Evolutionary conservation across 2,329 filamentous ascomycete genomes (phyloP).

Genomic region (Onygenales sp.): DNA sequence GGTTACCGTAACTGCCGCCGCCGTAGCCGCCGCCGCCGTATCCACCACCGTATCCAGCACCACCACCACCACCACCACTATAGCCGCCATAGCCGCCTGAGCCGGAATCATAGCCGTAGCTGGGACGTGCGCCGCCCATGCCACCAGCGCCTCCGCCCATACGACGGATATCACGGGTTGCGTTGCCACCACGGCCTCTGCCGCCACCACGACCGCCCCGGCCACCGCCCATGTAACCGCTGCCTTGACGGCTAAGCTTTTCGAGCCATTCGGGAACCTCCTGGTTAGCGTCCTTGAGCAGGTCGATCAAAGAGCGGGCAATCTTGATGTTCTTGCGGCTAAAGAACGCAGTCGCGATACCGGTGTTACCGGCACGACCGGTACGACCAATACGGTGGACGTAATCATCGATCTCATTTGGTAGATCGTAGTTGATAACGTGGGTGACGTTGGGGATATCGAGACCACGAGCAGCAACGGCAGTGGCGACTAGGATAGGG

Average conservation of each 20-base stretch:
- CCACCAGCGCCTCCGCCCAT: constrained; percentile 28
- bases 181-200: constrained; percentile 51
- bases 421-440: constrained; percentile 99
- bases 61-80: constrained; percentile 17
- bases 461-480: constrained; percentile 81
- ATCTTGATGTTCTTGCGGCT: constrained; percentile 94
- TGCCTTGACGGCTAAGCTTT: constrained; percentile 91
- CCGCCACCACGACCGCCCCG: constrained; percentile 54
- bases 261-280: constrained; percentile 91
- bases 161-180: constrained; percentile 87
- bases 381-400: constrained; percentile 99
- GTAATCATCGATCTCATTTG: constrained; percentile 96
- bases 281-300: constrained; percentile 97
- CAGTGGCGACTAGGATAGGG: constrained; percentile 93
- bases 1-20: constrained; percentile 27
- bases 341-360: constrained; percentile 98
- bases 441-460: constrained; percentile 96
- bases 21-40: constrained; percentile 17
- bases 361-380: constrained; percentile 97
- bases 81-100: constrained; percentile 19
- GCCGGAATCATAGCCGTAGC: too few species aligned
- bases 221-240: constrained; percentile 61
- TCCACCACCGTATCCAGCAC: too few species aligned
- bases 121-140: constrained; percentile 22
- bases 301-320: constrained; percentile 90